phyloP scores from a whole-genome alignment of 2,329 filamentous ascomycete genomes.

The Tolypocladium ovalisporum region DNA sequence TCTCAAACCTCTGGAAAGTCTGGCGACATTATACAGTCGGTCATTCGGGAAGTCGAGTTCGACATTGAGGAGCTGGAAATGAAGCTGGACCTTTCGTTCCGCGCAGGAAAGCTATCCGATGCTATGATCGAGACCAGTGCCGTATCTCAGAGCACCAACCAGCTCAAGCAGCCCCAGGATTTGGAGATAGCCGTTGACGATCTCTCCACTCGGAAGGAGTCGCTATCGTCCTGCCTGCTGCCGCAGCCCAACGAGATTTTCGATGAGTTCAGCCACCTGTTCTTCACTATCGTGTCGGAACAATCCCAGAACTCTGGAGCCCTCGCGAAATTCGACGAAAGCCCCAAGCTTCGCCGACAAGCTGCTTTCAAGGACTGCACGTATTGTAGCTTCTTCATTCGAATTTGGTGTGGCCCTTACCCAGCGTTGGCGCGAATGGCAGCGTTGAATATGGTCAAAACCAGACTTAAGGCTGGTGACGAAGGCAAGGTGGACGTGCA shows the following conservation, averaged over 20 bases:
- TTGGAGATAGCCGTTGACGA: conserved; percentile 28
- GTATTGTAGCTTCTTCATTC: conserved; percentile 65
- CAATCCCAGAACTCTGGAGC: conserved; percentile 24
- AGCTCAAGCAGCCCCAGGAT: conserved; percentile 21
- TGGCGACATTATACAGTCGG: conserved; percentile 54
- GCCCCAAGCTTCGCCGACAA: conserved; percentile 42
- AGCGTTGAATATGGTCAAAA: conserved; percentile 56
- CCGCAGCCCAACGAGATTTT: conserved; percentile 41
- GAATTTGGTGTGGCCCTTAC: conserved; percentile 62
- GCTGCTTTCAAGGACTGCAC: conserved; percentile 49
- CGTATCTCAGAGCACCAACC: conserved; percentile 15
- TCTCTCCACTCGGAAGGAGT: conserved; percentile 22
- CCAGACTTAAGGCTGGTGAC: conserved; percentile 40
- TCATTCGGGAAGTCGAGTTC: conserved; percentile 55
- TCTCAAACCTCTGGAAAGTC: conserved; percentile 47
- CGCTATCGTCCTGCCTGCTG: conserved; percentile 40
- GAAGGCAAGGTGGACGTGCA: conserved; percentile 56
- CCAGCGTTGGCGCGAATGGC: conserved; percentile 57
- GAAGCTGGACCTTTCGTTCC: conserved; percentile 60
- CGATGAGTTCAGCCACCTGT: conserved; percentile 46
- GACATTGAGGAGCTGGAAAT: conserved; percentile 68
- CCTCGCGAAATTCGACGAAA: conserved; percentile 41
- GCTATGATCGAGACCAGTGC: conserved; percentile 35
- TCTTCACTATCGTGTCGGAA: conserved; percentile 41
- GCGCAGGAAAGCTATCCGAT: conserved; percentile 41